Conservation (phyloP, 1,139 yeast genomes). For the Scheffersomyces segobiensis region DNA sequence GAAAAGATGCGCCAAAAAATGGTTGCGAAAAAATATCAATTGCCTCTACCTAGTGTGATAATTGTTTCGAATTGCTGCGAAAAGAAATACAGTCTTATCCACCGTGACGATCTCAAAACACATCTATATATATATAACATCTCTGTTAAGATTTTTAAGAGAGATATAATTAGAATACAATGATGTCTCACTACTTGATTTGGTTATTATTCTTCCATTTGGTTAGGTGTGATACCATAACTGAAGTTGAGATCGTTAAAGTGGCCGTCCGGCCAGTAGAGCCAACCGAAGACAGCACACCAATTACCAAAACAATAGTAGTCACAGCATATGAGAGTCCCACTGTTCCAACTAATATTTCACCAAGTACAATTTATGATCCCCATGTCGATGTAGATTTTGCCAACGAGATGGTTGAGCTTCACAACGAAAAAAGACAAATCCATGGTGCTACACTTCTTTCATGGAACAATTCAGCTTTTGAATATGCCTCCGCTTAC, state of each 20-base stretch:
- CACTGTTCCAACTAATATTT: not conserved
- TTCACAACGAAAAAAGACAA: slow-evolving; percentile 31
- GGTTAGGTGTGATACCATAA: slow-evolving; percentile 9
- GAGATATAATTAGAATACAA: not conserved
- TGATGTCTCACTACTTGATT: not conserved
- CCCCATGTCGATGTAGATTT: slow-evolving; percentile 13
- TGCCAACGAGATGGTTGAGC: slow-evolving; percentile 23
- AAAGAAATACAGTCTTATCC: not conserved
- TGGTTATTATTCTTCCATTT: not conserved
- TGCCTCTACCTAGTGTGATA: not conserved
- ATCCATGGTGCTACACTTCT: slow-evolving; percentile 30
- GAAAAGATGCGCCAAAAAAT: not conserved
- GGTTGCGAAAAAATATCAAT: not conserved
- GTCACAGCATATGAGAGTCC: not conserved
- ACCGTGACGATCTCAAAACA: not conserved
- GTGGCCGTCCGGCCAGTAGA: slow-evolving; percentile 8
- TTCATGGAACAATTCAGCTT: slow-evolving; percentile 32
- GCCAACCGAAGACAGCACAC: not conserved
- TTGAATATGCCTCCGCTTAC: slow-evolving; percentile 29
- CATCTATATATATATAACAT: not conserved
- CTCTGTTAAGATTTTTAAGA: not conserved
- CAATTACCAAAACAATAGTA: not conserved
- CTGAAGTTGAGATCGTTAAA: slow-evolving; percentile 17
- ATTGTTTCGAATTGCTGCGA: not conserved
- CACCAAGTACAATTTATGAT: not conserved